These are phyloP conservation scores for Serendipita vermifera DNA, from an alignment of 768 basidiomycete species.

Conservation along the genomic window DNA sequence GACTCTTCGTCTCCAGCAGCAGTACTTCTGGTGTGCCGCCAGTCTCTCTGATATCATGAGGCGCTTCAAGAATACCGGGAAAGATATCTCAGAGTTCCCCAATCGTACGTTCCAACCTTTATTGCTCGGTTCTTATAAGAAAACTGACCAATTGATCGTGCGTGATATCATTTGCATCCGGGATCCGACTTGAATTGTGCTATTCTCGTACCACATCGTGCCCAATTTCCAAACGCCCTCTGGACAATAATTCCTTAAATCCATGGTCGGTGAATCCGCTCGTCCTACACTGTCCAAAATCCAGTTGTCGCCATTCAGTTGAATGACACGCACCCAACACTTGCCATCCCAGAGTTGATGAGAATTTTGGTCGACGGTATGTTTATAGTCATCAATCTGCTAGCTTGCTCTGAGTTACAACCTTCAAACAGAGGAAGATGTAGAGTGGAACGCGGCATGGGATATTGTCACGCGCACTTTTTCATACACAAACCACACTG, in stretches of 20 bases:
- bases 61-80: conserved; percentile 81
- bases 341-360: conserved; percentile 93
- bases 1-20: conserved; percentile 71
- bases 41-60: conserved; percentile 80
- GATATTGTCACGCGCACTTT: conserved; percentile 73
- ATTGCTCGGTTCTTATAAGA: no score
- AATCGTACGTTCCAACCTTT: conserved; percentile 62
- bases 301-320: conserved; percentile 82
- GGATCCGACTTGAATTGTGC: no score
- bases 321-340: conserved; percentile 95
- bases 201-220: no score
- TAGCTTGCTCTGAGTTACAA: conserved; percentile 10
- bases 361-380: conserved; percentile 38
- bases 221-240: no score
- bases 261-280: no score
- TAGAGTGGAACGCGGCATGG: conserved; percentile 79
- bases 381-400: not conserved
- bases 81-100: conserved; percentile 66
- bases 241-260: no score
- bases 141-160: no score
- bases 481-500: conserved; percentile 94
- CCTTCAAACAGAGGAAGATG: conserved; percentile 78
- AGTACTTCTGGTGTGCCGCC: conserved; percentile 92
- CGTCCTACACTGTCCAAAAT: no score
- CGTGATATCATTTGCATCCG: no score